phyloP scores from a whole-genome alignment of 2,329 filamentous ascomycete species.

The Trichoderma oligosporum region DNA sequence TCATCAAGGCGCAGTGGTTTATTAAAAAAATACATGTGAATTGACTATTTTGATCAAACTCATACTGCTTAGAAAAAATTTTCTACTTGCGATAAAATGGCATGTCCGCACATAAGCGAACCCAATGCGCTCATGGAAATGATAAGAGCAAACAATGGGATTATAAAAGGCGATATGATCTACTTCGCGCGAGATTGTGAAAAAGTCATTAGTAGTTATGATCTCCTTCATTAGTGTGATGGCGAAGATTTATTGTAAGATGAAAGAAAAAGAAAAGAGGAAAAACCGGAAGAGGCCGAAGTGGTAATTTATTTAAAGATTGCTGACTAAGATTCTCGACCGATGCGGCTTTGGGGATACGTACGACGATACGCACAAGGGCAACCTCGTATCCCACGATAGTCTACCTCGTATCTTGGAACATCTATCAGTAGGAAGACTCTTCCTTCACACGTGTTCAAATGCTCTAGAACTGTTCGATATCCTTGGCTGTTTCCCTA shows the following conservation, averaged over 20 bases:
- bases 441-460: neutral
- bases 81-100: slow-evolving; percentile 3
- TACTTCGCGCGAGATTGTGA: slow-evolving; percentile 51
- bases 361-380: slow-evolving; percentile 8
- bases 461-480: neutral
- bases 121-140: slow-evolving; percentile 48
- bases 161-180: slow-evolving; percentile 58
- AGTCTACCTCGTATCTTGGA: neutral
- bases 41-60: neutral
- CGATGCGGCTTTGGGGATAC: slow-evolving; percentile 14
- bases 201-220: slow-evolving; percentile 38
- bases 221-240: slow-evolving; percentile 36
- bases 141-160: slow-evolving; percentile 49
- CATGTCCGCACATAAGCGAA: slow-evolving; percentile 62
- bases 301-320: neutral
- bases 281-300: neutral
- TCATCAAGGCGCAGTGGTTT: slow-evolving; percentile 18
- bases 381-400: slow-evolving; percentile 11
- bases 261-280: slow-evolving; percentile 36
- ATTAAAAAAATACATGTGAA: slow-evolving; percentile 18
- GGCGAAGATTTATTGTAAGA: slow-evolving; percentile 48
- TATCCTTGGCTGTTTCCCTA: neutral
- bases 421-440: slow-evolving; percentile 11
- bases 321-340: slow-evolving; percentile 16
- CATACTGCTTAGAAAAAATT: slow-evolving; percentile 17